These are phyloP conservation scores for Pseudisothecium myosuroides DNA, from an alignment of 225 moss, liverwort and hornwort species.

Conservation along the genomic window DNA sequence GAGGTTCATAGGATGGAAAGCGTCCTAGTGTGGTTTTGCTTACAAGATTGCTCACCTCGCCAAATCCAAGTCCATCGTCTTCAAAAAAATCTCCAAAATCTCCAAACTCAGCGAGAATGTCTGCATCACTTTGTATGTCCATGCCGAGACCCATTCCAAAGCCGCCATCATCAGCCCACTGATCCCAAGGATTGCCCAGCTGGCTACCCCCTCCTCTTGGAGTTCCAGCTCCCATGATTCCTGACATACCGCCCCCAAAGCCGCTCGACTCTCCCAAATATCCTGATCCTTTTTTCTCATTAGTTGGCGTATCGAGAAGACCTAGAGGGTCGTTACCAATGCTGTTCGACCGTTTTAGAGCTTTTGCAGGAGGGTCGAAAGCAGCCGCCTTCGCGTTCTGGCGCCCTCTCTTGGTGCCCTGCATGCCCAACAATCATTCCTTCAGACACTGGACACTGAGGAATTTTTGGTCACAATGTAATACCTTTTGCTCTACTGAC, in stretches of 20 bases:
- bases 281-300: slow-evolving; percentile 47
- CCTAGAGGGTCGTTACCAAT: slow-evolving; percentile 60
- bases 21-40: background rate
- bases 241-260: slow-evolving; percentile 45
- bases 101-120: slow-evolving; percentile 96
- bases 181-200: slow-evolving; percentile 86
- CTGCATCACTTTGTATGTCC: slow-evolving; percentile 97
- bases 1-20: background rate
- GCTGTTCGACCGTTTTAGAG: slow-evolving; percentile 64
- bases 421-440: background rate
- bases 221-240: slow-evolving; percentile 53
- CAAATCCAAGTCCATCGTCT: slow-evolving; percentile 91
- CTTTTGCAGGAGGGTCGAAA: slow-evolving; percentile 61
- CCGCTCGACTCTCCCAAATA: slow-evolving; percentile 53
- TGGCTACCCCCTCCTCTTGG: slow-evolving; percentile 70
- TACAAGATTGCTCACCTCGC: slow-evolving; percentile 57
- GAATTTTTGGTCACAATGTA: background rate
- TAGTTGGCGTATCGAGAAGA: slow-evolving; percentile 52
- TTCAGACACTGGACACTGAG: background rate
- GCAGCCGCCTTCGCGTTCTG: slow-evolving; percentile 38
- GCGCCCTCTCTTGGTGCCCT: slow-evolving; percentile 85
- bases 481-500: background rate
- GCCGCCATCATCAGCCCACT: slow-evolving; percentile 68
- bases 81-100: slow-evolving; percentile 98
- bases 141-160: slow-evolving; percentile 79